phyloP scores from a whole-genome alignment of 257 asterid species.

The Solanum neorickii region DNA sequence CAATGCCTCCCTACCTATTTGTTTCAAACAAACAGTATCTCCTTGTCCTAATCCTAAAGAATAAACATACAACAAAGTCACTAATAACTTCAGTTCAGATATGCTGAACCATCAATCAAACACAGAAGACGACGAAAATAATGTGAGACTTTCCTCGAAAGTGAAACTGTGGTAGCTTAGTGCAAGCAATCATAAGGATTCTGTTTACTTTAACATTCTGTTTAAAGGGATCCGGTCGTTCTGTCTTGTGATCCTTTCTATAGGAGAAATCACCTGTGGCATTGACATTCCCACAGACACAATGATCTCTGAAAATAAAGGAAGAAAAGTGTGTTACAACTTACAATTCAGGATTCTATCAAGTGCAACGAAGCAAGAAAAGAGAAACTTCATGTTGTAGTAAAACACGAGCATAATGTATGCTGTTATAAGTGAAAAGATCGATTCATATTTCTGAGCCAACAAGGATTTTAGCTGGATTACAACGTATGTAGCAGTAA shows the following conservation, averaged over 20 bases:
- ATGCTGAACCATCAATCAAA: not conserved
- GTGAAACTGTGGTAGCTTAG: not conserved
- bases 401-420: not conserved
- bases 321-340: not conserved
- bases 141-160: not conserved
- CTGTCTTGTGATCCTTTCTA: constrained; percentile 23
- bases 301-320: constrained; percentile 58
- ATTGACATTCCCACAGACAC: constrained; percentile 90
- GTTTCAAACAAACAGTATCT: not conserved
- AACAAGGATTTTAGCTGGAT: not conserved
- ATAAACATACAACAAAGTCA: not conserved
- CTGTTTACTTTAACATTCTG: constrained; percentile 24
- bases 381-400: not conserved
- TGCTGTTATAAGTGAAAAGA: not conserved
- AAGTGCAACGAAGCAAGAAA: not conserved
- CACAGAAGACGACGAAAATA: not conserved
- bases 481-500: not conserved
- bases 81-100: not conserved
- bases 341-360: not conserved
- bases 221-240: constrained; percentile 29
- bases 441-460: not conserved
- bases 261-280: constrained; percentile 71
- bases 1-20: constrained; percentile 1
- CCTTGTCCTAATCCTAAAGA: not conserved
- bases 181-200: not conserved